These are phyloP conservation scores for Ganoderma resinaceum DNA, from an alignment of 1,284 basidiomycete species.

Conservation along the genomic window DNA sequence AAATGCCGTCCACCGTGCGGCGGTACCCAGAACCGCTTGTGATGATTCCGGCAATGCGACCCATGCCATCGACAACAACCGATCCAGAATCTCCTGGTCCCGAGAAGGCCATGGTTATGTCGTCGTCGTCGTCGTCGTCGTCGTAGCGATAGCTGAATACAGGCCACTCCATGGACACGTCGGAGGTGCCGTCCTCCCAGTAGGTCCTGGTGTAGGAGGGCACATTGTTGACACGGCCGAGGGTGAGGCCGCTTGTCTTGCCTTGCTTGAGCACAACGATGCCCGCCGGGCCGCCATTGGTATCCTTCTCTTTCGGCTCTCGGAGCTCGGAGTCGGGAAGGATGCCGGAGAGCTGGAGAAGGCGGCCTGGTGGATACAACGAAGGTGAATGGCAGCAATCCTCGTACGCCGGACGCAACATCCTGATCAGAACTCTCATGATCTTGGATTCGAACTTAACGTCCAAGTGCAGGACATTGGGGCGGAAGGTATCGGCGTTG, in stretches of 20 bases:
- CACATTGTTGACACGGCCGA: slow-evolving; percentile 36
- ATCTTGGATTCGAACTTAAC: not conserved
- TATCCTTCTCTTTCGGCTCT: not conserved
- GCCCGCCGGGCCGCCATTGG: not conserved
- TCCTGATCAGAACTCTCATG: not conserved
- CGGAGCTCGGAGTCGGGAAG: not conserved
- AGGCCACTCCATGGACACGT: slow-evolving; percentile 33
- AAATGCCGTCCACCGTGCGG: not conserved
- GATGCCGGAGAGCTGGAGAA: not conserved
- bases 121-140: slow-evolving; percentile 5
- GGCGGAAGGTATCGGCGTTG: not conserved
- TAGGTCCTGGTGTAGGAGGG: slow-evolving; percentile 31
- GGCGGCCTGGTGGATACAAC: not conserved
- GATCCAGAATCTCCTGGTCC: slow-evolving; percentile 38
- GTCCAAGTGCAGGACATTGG: not conserved
- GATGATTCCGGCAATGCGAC: slow-evolving; percentile 36
- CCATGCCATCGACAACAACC: slow-evolving; percentile 30
- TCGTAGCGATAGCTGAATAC: slow-evolving; percentile 32
- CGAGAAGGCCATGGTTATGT: slow-evolving; percentile 31
- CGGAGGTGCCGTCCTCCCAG: slow-evolving; percentile 16
- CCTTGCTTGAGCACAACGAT: slow-evolving; percentile 19
- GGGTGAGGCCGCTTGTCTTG: slow-evolving; percentile 16
- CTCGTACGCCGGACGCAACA: not conserved
- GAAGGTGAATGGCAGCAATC: too few species aligned
- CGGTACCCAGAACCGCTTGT: slow-evolving; percentile 31